Evolutionary conservation across 75 land plant genomes (phyloP).

Genomic region (Cupressus sempervirens): DNA sequence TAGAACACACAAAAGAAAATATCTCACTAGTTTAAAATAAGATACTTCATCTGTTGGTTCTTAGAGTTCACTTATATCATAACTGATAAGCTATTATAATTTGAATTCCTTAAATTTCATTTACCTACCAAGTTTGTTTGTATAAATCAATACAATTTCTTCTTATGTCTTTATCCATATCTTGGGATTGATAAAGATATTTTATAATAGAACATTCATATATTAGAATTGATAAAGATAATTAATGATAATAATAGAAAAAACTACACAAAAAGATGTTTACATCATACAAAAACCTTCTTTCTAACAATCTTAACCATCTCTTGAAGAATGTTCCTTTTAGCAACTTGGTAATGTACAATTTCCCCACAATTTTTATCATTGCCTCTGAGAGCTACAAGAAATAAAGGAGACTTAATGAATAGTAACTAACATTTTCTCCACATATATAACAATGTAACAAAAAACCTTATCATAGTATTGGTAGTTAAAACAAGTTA

Average conservation of each 20-base stretch:
- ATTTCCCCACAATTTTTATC: slow-evolving; percentile 96
- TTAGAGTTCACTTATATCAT: neutral
- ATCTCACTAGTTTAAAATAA: neutral
- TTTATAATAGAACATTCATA: neutral
- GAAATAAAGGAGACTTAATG: neutral
- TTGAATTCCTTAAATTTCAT: neutral
- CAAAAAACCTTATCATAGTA: neutral
- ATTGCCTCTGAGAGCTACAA: slow-evolving; percentile 91
- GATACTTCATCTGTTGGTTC: neutral
- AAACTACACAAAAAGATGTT: neutral
- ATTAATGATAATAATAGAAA: neutral
- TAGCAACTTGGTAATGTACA: slow-evolving; percentile 84
- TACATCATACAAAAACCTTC: slow-evolving; percentile 42
- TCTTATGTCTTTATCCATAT: neutral
- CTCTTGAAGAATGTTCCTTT: slow-evolving; percentile 75
- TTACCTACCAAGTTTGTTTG: neutral
- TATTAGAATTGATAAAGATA: neutral
- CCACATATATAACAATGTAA: neutral
- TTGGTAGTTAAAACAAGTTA: neutral
- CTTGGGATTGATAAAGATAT: neutral
- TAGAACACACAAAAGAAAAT: neutral
- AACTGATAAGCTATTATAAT: neutral
- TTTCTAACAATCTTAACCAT: slow-evolving; percentile 94
- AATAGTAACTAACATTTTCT: neutral
- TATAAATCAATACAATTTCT: neutral